Conservation (phyloP, 2,329 filamentous ascomycete species). For the Aspergillus proliferans region DNA sequence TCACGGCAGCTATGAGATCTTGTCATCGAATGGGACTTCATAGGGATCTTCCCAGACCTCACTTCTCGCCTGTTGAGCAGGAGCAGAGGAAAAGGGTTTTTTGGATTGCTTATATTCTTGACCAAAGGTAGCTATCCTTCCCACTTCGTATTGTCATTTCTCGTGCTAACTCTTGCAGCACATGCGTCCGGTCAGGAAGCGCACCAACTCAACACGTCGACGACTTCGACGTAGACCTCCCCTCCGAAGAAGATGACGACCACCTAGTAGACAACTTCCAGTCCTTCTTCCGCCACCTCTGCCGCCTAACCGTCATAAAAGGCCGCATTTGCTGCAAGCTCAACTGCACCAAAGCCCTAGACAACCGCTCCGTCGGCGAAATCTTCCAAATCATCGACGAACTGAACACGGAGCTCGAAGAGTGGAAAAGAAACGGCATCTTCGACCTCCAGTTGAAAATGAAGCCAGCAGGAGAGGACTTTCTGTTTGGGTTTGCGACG, state of each 20-base stretch:
- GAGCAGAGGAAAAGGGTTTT: conserved; percentile 76
- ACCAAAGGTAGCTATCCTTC: conserved; percentile 52
- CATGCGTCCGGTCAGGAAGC: conserved; percentile 60
- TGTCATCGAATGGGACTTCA: conserved; percentile 90
- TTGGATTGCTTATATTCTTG: conserved; percentile 66
- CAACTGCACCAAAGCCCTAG: conserved; percentile 81
- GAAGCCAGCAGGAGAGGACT: conserved; percentile 80
- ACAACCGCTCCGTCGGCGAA: conserved; percentile 72
- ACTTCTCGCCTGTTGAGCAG: conserved; percentile 79
- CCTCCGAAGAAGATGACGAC: conserved; percentile 81
- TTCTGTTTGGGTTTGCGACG: conserved; percentile 79
- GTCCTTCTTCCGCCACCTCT: conserved; percentile 90
- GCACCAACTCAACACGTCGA: conserved; percentile 65
- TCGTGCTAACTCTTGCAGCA: conserved; percentile 31
- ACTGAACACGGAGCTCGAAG: conserved; percentile 74
- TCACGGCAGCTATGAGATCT: conserved; percentile 79
- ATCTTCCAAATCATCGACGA: conserved; percentile 86
- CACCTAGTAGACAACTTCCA: conserved; percentile 76
- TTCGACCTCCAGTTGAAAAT: conserved; percentile 83
- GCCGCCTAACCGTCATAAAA: conserved; percentile 79
- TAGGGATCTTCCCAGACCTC: conserved; percentile 80
- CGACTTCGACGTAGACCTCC: conserved; percentile 88
- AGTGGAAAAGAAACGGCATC: conserved; percentile 86
- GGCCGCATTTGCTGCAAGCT: conserved; percentile 83
- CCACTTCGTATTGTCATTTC: background rate